Evolutionary conservation across 2,329 filamentous ascomycete species (phyloP), one percentile per base, ranked within the genome.

Genomic region (Emergomyces orientalis): DNA sequence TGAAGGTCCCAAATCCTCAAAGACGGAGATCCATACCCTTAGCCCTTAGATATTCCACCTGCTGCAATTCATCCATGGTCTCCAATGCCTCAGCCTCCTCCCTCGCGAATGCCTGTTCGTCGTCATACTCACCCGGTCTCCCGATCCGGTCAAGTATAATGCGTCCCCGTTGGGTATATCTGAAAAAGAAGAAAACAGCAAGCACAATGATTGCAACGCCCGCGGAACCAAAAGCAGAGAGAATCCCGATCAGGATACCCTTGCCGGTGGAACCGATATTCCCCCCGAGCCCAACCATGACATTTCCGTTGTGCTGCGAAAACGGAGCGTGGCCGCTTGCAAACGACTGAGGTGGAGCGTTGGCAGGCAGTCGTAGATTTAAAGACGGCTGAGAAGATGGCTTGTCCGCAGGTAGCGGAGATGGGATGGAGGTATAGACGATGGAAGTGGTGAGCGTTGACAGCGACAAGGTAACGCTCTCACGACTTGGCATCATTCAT

Each of bases 31-130:
- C 69, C 80, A 59, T 82, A 97, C 94, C 92, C 84, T 97, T 97
- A 62, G 94, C 93, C 78, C 94, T 86, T 66, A 96, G 75, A 76
- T 99, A 99, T 73, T 99, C 94, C 47, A 88, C 87, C 74, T 90
- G 82, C 72, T 92, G 86, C 77, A 97, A 82, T 70, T 97, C 94
- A 73, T 97, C 92, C 94, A 99, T 99, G 63, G 85, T 84, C 80
- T 96, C 93, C 74, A 99, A 79, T 63, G 94, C 94, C 76, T 97
- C 91, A 43, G 90, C 91, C 84, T 99, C 94, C 75, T 97, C 94
- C 72, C 90, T 87, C 67, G 87, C 83, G 79, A 96, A 97, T 13
- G 91, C 90, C 78, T 97, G 93, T 76, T 97, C 94, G 77, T 99
- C 94, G 74, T 99, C 94, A 75, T 91, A 99, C 78, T 97, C 94